A percentile compares a stretch with the other conserved stretches of the same genome.
Evolutionary conservation across 169 alveolate species (phyloP).

Genomic region (Plasmodium gonderi): DNA sequence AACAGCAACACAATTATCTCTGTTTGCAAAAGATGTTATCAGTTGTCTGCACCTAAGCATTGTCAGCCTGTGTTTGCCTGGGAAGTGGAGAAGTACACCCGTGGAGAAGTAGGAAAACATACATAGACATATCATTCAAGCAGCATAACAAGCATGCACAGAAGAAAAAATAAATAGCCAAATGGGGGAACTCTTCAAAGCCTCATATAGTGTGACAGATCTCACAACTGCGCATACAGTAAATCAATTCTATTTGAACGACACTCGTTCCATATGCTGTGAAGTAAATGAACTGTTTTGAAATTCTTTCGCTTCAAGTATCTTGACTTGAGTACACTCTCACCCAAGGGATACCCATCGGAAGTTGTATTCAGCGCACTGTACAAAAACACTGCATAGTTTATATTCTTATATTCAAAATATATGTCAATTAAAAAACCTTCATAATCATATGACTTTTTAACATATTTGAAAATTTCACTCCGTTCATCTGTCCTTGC

Average conservation of each 20-base stretch:
- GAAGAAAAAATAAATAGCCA: background rate
- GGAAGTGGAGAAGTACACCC: too few species aligned
- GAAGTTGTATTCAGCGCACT: constrained; percentile 58
- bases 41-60: too few species aligned
- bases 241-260: constrained; percentile 17
- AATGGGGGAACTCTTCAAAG: background rate
- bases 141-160: background rate
- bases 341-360: constrained; percentile 62
- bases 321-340: constrained; percentile 52
- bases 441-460: constrained; percentile 66
- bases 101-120: background rate
- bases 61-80: too few species aligned
- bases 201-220: too few species aligned
- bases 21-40: too few species aligned
- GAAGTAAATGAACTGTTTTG: constrained; percentile 23
- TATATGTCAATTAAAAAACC: constrained; percentile 67
- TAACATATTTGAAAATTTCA: constrained; percentile 8
- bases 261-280: constrained; percentile 42
- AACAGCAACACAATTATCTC: too few species aligned
- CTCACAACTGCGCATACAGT: constrained; percentile 42
- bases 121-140: background rate
- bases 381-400: constrained; percentile 50
- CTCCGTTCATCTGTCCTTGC: background rate
- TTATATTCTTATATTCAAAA: constrained; percentile 29
- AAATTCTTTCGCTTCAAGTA: constrained; percentile 30